Evolutionary conservation across 345 rosid species (phyloP).

Genomic region (Eucalyptus fibrosa): DNA sequence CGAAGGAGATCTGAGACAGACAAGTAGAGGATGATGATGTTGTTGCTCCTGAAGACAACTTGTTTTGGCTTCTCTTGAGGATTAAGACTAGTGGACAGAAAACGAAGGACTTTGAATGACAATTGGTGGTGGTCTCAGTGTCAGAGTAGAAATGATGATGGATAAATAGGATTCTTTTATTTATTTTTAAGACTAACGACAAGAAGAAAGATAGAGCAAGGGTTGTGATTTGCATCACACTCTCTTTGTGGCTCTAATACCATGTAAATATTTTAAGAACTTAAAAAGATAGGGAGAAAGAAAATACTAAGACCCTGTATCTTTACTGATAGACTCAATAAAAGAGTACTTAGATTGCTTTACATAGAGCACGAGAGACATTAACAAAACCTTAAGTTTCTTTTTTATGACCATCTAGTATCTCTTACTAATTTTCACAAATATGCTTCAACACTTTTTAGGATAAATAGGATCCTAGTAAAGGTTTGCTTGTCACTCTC

Average conservation of each 20-base stretch:
- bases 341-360: neutral
- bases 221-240: neutral
- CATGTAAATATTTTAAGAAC: neutral
- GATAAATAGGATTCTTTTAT: neutral
- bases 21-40: neutral
- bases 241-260: neutral
- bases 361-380: neutral
- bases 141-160: neutral
- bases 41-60: neutral
- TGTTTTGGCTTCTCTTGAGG: neutral
- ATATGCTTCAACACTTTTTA: neutral
- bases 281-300: neutral
- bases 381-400: neutral
- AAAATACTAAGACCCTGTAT: neutral
- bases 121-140: neutral
- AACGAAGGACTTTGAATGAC: neutral
- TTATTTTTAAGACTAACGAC: neutral
- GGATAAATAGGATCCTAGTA: neutral
- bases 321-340: neutral
- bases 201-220: neutral
- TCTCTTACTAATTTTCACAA: neutral
- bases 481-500: neutral
- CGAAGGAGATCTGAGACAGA: neutral
- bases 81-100: neutral
- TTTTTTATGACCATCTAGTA: neutral